Evolutionary conservation across 495 filamentous ascomycete genomes (phyloP), one percentile per base, ranked within the genome.

Genomic region (Pyrenopolyporus hunteri): DNA sequence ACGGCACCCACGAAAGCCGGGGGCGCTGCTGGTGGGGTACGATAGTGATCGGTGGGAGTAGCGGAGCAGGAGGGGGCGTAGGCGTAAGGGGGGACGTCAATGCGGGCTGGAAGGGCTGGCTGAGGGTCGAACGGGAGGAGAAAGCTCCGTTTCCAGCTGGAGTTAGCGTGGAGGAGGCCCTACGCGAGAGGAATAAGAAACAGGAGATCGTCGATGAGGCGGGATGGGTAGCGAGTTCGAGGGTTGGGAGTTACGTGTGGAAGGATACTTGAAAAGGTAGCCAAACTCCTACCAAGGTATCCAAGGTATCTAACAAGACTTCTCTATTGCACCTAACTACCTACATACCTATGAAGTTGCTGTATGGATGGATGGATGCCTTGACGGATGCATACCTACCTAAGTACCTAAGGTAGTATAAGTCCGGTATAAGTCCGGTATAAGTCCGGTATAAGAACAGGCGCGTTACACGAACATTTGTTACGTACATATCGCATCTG

Each of bases 111-210:
- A 80, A 70, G 53, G 82, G 80, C 1, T 82, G 81, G 77, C 42
- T 82, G 31, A 68, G 72, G 16, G 74, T 83, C 32, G 76, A 82
- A 6, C 59, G 75, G 23, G 73, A 78, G 14, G 73, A 72, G 47
- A 69, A 75, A 2, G 19, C 35, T 2, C 57, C 74, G 8, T 90
- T 91, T 71, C 77, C 77, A 7, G 71, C 74, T 9, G 77, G 74
- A 0, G 76, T 84, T 37, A 85, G 81, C 42, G 66, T 82, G 0
- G 75, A 83, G 29, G 84, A 89, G 67, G 85, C 82, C 0, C 67
- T 78, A 40, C 71, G 60, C 3, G 82, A 87, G 63, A 80, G 82
- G 16, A 62, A 70, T 32, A 73, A 71, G 48, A 72, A 79, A 53
- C 69, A 73, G 66, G 69, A 71, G 28, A 73, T 73, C 52, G 76